A percentile compares a stretch with the other conserved stretches of the same genome.
Conservation (phyloP, 345 rosid species). For the Geranium rotundifolium region DNA sequence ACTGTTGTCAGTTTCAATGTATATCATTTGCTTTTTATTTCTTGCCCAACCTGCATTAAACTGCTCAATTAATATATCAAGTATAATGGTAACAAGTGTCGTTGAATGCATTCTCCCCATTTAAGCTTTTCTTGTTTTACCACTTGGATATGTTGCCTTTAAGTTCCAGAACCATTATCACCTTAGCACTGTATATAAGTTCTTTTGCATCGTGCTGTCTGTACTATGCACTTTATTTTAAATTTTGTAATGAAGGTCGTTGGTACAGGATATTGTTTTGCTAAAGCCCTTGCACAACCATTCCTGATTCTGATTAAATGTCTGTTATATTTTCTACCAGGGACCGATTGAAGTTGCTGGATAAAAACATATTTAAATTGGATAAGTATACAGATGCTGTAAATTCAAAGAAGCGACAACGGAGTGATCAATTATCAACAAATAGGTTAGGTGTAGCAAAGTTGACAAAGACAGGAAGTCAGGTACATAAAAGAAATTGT, state of each 20-base stretch:
- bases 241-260: background rate
- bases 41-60: background rate
- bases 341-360: slow-evolving; percentile 56
- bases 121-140: background rate
- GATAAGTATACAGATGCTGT: slow-evolving; percentile 60
- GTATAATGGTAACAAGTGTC: too few species aligned
- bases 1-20: background rate
- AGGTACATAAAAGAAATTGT: slow-evolving; percentile 47
- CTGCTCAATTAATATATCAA: too few species aligned
- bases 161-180: background rate
- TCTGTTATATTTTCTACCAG: slow-evolving; percentile 28
- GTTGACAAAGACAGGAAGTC: slow-evolving; percentile 50
- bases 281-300: too few species aligned
- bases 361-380: slow-evolving; percentile 55
- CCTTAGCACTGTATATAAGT: background rate
- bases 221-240: too few species aligned
- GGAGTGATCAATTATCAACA: slow-evolving; percentile 38
- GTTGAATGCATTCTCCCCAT: background rate
- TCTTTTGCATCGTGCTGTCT: too few species aligned
- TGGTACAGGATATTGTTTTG: too few species aligned
- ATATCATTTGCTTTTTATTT: background rate
- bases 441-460: slow-evolving; percentile 55
- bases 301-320: background rate
- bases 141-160: background rate
- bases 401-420: slow-evolving; percentile 64